Evolutionary conservation across 2,329 filamentous ascomycete species (phyloP).

Genomic region (Neopestalotiopsis sp.): DNA sequence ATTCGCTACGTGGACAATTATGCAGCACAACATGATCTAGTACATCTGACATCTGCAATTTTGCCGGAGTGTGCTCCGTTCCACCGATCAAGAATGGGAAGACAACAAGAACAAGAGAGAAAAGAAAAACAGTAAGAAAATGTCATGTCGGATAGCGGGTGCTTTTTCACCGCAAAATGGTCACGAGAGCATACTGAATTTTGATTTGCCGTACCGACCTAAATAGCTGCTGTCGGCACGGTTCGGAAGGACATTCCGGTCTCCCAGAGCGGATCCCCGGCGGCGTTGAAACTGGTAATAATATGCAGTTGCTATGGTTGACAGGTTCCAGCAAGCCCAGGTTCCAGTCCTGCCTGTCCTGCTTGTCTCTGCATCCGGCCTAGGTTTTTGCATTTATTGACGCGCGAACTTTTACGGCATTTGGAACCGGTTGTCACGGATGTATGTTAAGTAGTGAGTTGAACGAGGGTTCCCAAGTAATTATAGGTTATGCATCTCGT

Average conservation of each 20-base stretch:
- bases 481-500: background rate
- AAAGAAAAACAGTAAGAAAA: background rate
- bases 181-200: constrained; percentile 8
- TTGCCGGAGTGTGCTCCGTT: background rate
- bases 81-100: background rate
- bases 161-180: constrained; percentile 8
- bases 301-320: background rate
- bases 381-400: background rate
- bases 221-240: constrained; percentile 7
- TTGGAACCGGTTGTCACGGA: background rate
- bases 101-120: background rate
- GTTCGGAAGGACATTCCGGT: constrained; percentile 10
- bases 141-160: background rate
- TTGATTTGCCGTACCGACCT: constrained; percentile 6
- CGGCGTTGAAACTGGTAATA: background rate
- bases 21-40: background rate
- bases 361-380: background rate
- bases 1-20: background rate
- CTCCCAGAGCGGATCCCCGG: background rate
- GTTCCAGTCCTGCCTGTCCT: background rate
- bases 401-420: background rate
- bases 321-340: too few species aligned
- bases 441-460: background rate
- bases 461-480: background rate
- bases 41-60: background rate